Conservation (phyloP, 2,329 filamentous ascomycete genomes). For the Didymella exigua region DNA sequence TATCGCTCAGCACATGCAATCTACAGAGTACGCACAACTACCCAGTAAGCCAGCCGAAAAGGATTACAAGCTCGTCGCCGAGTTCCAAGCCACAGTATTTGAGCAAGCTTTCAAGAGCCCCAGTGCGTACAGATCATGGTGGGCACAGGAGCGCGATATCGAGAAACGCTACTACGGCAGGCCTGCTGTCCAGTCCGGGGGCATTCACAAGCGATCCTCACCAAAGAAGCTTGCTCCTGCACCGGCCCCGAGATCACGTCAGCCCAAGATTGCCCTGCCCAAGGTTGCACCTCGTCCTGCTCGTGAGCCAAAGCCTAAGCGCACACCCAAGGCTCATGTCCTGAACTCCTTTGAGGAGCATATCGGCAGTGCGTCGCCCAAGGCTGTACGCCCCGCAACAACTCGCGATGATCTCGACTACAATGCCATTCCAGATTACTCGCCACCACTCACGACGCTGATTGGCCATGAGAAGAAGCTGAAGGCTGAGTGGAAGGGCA, state of each 20-base stretch:
- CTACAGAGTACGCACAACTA: constrained; percentile 36
- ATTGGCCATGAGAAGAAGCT: constrained; percentile 68
- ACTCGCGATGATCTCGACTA: constrained; percentile 86
- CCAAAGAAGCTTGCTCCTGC: constrained; percentile 48
- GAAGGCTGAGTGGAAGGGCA: constrained; percentile 87
- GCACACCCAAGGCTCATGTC: constrained; percentile 39
- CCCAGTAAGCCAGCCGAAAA: constrained; percentile 42
- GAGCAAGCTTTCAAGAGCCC: constrained; percentile 49
- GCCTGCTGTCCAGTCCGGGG: constrained; percentile 44
- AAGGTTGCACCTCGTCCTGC: constrained; percentile 41
- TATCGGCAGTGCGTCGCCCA: constrained; percentile 40
- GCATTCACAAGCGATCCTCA: constrained; percentile 46
- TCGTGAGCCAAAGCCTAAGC: constrained; percentile 44
- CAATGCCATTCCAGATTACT: constrained; percentile 71
- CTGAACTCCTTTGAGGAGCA: constrained; percentile 46
- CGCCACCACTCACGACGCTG: constrained; percentile 70
- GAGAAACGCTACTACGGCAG: constrained; percentile 51
- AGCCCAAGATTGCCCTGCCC: constrained; percentile 43
- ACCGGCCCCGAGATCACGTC: constrained; percentile 39
- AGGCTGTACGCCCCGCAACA: constrained; percentile 54
- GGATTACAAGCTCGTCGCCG: constrained; percentile 46
- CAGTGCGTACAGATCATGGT: constrained; percentile 34
- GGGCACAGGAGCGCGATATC: constrained; percentile 56
- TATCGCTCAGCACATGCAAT: constrained; percentile 46
- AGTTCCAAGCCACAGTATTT: constrained; percentile 43